Base-by-base conservation (phyloP, 192 early-diverging fungal species). In the Entophlyctis helioformis region DNA sequence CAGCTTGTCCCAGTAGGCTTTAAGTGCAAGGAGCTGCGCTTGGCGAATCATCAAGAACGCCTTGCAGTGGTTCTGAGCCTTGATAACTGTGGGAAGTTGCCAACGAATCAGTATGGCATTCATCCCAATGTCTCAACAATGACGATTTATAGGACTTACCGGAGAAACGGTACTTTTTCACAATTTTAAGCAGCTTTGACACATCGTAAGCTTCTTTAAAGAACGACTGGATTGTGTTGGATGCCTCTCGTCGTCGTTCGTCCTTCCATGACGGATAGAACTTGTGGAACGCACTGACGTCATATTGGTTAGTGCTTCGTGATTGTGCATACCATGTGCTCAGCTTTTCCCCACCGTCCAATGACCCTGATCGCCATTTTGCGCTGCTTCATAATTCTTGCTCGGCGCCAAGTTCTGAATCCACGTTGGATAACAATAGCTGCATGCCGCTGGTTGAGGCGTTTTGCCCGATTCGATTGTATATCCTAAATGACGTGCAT, bases 131-230 rank as follows among this genome's bases (percentile, higher is more conserved):
- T 18, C 26, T 29, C 40, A 24, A 32, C 1, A 44, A 4, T 27
- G 9, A 52, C n/a, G 39, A 16, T 8, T 6, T 2, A 16, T 51
- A 19, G n/a, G 10, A 22, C 34, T 10, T 45, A 73, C 71, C 71
- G 33, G 72, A 75, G 44, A 66, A 72, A 9, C 72, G 56, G 38
- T 75, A 75, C 42, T 75, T 75, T 50, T 75, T 72, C 7, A 75
- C 72, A 41, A 75, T 51, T 49, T 75, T 75, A 60, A 75, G 62
- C 13, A 75, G 50, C 27, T 66, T 63, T 18, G 72, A 71, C 3
- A 72, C 69, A 45, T 75, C 72, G 41, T 72, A 59, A 1, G 72
- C 68, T 27, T 75, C 72, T 32, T 58, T 66, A 46, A 75, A 72
- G 55, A 75, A 75, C 35, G 62, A 62, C 19, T 61, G 51, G 42